Conservation (phyloP, 1,139 yeast genomes). For the Geotrichum aggregatum region DNA sequence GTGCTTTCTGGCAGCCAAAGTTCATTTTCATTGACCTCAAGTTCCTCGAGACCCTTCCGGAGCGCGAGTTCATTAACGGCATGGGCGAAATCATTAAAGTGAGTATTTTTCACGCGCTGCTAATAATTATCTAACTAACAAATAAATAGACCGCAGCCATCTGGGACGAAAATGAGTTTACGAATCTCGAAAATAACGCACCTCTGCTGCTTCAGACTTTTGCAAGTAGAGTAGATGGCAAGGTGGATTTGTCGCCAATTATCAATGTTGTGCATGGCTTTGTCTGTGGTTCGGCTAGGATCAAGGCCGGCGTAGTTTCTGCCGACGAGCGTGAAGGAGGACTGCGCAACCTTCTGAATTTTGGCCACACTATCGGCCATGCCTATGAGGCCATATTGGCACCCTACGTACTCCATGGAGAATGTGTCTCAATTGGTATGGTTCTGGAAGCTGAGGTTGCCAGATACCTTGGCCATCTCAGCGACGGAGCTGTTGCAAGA, state of each 20-base stretch:
- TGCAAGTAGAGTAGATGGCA: constrained; percentile 24
- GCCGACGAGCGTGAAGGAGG: constrained; percentile 96
- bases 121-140: constrained; percentile 10
- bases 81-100: constrained; percentile 94
- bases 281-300: constrained; percentile 80
- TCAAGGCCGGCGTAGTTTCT: constrained; percentile 91
- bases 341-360: constrained; percentile 82
- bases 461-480: constrained; percentile 79
- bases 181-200: constrained; percentile 67
- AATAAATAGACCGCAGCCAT: constrained; percentile 74
- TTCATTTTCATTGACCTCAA: constrained; percentile 84
- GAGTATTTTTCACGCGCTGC: constrained; percentile 15
- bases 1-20: constrained; percentile 96
- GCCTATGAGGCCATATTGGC: constrained; percentile 96
- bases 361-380: constrained; percentile 97
- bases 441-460: constrained; percentile 91
- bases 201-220: constrained; percentile 22
- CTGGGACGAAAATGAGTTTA: constrained; percentile 88
- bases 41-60: constrained; percentile 83
- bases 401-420: constrained; percentile 96
- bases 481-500: constrained; percentile 93
- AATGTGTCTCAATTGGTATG: constrained; percentile 94
- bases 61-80: constrained; percentile 93
- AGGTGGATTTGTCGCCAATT: constrained; percentile 60
- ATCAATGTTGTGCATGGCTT: constrained; percentile 70